Evolutionary conservation across 768 basidiomycete genomes (phyloP).

Genomic region (Clitopilus hobsonii): DNA sequence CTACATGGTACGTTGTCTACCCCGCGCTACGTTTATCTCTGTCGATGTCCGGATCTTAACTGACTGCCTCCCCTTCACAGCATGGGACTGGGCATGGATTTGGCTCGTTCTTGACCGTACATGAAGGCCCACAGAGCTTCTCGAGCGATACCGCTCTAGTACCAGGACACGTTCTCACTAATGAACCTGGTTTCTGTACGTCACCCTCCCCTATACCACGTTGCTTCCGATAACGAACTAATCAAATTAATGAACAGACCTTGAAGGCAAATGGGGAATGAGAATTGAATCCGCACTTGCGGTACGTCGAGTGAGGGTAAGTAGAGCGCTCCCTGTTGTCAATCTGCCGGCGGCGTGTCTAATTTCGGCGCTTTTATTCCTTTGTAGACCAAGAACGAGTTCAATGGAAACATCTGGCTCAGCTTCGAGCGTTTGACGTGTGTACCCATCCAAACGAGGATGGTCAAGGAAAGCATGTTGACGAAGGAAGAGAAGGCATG

Average conservation of each 20-base stretch:
- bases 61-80: constrained; percentile 26
- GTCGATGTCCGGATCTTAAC: constrained; percentile 7
- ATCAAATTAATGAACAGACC: constrained; percentile 40
- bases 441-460: constrained; percentile 88
- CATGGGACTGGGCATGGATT: constrained; percentile 93
- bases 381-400: constrained; percentile 61
- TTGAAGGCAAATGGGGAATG: constrained; percentile 81
- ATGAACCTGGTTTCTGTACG: constrained; percentile 92
- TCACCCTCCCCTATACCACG: constrained; percentile 14
- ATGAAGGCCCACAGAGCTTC: constrained; percentile 83
- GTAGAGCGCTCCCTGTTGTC: constrained; percentile 6
- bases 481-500: constrained; percentile 83
- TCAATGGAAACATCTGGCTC: constrained; percentile 76
- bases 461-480: constrained; percentile 83
- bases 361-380: neutral
- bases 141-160: constrained; percentile 61
- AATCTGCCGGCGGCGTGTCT: neutral
- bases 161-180: constrained; percentile 89
- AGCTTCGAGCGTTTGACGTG: constrained; percentile 90
- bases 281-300: constrained; percentile 85
- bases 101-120: constrained; percentile 81
- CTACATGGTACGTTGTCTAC: constrained; percentile 55
- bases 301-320: constrained; percentile 60
- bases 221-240: constrained; percentile 7
- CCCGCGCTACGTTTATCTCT: constrained; percentile 1